A percentile compares a stretch with the other conserved stretches of the same genome.
phyloP scores from a whole-genome alignment of 2,329 filamentous ascomycete species.

The Rugonectria rugulosa region DNA sequence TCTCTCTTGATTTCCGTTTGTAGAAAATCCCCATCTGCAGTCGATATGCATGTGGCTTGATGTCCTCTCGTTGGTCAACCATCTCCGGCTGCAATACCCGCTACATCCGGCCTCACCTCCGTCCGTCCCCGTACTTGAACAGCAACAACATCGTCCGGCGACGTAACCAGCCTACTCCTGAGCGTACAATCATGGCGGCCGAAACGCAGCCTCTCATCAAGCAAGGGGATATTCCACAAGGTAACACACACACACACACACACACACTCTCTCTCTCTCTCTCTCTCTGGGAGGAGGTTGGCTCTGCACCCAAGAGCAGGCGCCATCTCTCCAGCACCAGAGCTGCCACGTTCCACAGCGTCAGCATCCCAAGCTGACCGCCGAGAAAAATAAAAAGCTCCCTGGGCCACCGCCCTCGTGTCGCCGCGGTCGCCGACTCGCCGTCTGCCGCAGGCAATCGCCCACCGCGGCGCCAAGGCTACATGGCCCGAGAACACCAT shows the following conservation, averaged over 20 bases:
- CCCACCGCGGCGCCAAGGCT: constrained; percentile 81
- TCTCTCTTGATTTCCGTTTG: neutral
- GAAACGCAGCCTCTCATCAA: constrained; percentile 10
- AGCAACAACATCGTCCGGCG: neutral
- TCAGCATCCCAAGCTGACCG: constrained; percentile 8
- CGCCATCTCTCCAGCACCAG: neutral
- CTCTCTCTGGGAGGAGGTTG: neutral
- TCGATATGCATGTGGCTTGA: neutral
- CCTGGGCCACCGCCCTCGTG: constrained; percentile 45
- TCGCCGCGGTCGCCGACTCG: constrained; percentile 37
- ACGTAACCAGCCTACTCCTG: neutral
- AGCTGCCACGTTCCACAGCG: neutral
- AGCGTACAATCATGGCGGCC: constrained; percentile 4
- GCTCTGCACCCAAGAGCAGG: neutral
- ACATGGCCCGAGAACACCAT: constrained; percentile 87
- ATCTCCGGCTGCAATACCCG: neutral
- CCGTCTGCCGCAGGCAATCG: constrained; percentile 73
- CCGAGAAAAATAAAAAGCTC: constrained; percentile 24
- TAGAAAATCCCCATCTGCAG: neutral
- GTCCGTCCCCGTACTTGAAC: neutral
- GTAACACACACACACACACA: constrained; percentile 1
- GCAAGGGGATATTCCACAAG: constrained; percentile 10
- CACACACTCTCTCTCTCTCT: neutral
- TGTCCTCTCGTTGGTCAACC: neutral
- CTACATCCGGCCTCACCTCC: constrained; percentile 1